Conservation (phyloP, 225 moss, liverwort and hornwort species). For the Neckera pumila region DNA sequence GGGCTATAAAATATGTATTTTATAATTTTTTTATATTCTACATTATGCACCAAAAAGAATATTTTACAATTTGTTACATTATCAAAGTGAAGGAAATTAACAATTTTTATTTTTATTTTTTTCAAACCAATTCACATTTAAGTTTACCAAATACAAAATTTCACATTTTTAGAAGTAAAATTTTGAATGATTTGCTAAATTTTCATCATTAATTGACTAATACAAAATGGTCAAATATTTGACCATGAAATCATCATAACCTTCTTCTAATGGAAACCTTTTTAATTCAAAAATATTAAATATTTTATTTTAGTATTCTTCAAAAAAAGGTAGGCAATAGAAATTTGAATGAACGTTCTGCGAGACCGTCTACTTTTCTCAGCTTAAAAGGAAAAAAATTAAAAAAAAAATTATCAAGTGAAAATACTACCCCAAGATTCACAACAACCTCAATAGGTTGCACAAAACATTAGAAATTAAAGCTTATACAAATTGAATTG, state of each 20-base stretch:
- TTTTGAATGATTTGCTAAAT: background rate
- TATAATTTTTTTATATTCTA: background rate
- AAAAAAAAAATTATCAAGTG: background rate
- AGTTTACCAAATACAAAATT: rapidly evolving
- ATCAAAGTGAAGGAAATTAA: background rate
- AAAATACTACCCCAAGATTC: rapidly evolving
- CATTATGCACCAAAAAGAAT: rapidly evolving
- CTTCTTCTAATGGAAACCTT: background rate
- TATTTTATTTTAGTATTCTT: no score
- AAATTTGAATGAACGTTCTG: background rate
- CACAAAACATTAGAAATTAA: background rate
- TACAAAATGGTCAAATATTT: background rate
- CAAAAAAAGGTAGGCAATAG: background rate
- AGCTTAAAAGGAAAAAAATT: background rate
- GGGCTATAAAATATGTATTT: background rate
- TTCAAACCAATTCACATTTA: background rate
- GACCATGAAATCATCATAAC: background rate
- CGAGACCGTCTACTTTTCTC: rapidly evolving
- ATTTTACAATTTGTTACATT: no score
- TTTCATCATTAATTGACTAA: background rate
- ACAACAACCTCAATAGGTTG: background rate
- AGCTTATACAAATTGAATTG: background rate
- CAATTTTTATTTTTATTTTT: background rate
- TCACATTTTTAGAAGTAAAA: rapidly evolving
- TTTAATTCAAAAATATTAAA: background rate